Conservation (phyloP, 2,329 filamentous ascomycete species). For the Beauveria sp. region DNA sequence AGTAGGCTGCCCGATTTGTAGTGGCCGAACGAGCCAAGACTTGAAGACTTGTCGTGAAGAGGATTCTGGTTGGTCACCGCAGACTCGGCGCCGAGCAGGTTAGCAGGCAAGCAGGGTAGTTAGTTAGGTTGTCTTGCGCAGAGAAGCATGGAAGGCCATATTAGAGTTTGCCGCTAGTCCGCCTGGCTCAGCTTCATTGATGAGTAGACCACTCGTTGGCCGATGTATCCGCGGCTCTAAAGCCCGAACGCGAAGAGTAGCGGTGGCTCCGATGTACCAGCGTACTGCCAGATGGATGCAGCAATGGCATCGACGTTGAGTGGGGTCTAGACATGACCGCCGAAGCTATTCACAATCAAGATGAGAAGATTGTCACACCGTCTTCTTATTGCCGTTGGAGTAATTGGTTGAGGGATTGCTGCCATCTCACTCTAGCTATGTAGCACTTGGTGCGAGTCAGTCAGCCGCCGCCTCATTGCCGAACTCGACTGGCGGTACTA, state of each 20-base stretch:
- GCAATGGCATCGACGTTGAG: no score
- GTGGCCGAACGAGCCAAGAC: not conserved
- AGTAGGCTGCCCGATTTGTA: not conserved
- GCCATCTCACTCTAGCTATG: no score
- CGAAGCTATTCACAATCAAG: no score
- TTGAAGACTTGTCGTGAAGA: not conserved
- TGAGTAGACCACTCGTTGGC: no score
- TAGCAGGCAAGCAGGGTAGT: not conserved
- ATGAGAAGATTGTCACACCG: no score
- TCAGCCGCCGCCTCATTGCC: not conserved
- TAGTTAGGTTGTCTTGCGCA: not conserved
- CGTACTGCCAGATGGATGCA: no score
- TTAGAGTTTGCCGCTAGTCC: constrained; percentile 1
- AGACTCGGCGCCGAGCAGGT: not conserved
- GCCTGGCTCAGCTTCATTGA: not conserved
- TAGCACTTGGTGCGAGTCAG: not conserved
- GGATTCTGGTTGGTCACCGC: not conserved
- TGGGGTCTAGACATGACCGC: no score
- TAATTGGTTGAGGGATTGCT: no score
- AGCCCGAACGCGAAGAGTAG: not conserved
- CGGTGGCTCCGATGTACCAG: not conserved
- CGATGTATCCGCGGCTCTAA: no score
- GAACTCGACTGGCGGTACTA: no score
- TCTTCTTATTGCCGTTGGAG: no score
- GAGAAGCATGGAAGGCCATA: not conserved